A percentile compares a stretch with the other conserved stretches of the same genome.
Conservation (phyloP, 2,329 filamentous ascomycete genomes). For the Canariomyces notabilis region DNA sequence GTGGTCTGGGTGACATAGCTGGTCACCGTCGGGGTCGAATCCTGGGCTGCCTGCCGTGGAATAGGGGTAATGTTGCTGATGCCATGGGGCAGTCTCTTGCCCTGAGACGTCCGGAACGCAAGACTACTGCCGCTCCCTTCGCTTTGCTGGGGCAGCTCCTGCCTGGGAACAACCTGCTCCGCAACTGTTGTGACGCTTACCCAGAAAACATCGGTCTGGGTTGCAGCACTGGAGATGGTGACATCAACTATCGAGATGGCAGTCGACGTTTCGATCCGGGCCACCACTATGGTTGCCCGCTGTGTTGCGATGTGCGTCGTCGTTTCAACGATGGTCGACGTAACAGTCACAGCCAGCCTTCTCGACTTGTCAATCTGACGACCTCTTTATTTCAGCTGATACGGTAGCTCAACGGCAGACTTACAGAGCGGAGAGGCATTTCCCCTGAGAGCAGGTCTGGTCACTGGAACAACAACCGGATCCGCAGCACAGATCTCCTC, state of each 20-base stretch:
- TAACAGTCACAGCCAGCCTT: slow-evolving; percentile 18
- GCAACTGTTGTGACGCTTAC: slow-evolving; percentile 16
- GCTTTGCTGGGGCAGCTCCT: background rate
- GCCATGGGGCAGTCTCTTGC: background rate
- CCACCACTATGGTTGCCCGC: slow-evolving; percentile 21
- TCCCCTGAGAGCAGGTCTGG: slow-evolving; percentile 28
- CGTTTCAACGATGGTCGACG: slow-evolving; percentile 18
- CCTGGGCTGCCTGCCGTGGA: slow-evolving; percentile 11
- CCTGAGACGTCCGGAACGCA: background rate
- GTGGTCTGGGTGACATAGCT: slow-evolving; percentile 13
- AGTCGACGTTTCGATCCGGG: slow-evolving; percentile 21
- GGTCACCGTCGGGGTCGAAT: slow-evolving; percentile 11
- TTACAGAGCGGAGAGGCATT: slow-evolving; percentile 25
- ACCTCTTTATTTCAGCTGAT: background rate
- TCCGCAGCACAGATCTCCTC: slow-evolving; percentile 29
- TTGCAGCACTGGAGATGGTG: slow-evolving; percentile 21
- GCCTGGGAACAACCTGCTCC: slow-evolving; percentile 1
- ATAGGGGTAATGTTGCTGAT: background rate
- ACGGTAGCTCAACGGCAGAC: slow-evolving; percentile 1
- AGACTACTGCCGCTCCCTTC: too few relatives aligned
- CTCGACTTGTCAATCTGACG: slow-evolving; percentile 6
- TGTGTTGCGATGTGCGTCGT: slow-evolving; percentile 19
- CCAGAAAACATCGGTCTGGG: slow-evolving; percentile 22
- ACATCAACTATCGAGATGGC: slow-evolving; percentile 17
- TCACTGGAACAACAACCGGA: slow-evolving; percentile 29